Evolutionary conservation across 2,329 filamentous ascomycete species (phyloP).

Genomic region (Alternaria metachromatica): DNA sequence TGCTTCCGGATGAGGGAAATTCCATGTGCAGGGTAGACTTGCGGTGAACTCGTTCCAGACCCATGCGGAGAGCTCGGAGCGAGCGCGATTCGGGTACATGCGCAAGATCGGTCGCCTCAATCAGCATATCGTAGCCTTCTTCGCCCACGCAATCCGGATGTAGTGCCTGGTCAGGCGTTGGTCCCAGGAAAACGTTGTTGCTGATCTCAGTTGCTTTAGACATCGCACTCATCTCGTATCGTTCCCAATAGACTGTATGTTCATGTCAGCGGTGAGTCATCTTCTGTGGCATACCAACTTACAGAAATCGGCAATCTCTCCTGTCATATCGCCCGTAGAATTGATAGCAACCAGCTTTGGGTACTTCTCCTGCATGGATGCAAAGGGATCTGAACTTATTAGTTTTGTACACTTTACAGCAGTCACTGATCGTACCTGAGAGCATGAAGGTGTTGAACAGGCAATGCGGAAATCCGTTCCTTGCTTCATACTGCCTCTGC

Average conservation of each 20-base stretch:
- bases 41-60: constrained; percentile 53
- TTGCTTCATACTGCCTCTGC: constrained; percentile 74
- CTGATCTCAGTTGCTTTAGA: constrained; percentile 87
- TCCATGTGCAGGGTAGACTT: constrained; percentile 67
- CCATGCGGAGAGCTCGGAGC: constrained; percentile 68
- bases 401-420: not conserved
- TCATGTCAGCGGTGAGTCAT: not conserved
- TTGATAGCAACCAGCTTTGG: constrained; percentile 77
- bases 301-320: constrained; percentile 84
- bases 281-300: constrained; percentile 31
- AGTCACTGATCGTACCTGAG: constrained; percentile 54
- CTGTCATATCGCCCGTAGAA: constrained; percentile 73
- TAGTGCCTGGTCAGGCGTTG: constrained; percentile 74
- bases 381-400: constrained; percentile 31
- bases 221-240: constrained; percentile 92
- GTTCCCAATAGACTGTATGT: constrained; percentile 73
- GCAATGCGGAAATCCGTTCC: constrained; percentile 62
- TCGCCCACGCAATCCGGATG: constrained; percentile 50
- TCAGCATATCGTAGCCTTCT: constrained; percentile 78
- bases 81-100: constrained; percentile 73
- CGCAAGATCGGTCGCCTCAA: constrained; percentile 88
- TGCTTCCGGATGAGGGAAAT: constrained; percentile 94
- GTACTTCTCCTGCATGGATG: constrained; percentile 70
- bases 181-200: constrained; percentile 87
- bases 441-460: constrained; percentile 86